Conservation (phyloP, 306 rosid species). For the Corylus heterophylla region DNA sequence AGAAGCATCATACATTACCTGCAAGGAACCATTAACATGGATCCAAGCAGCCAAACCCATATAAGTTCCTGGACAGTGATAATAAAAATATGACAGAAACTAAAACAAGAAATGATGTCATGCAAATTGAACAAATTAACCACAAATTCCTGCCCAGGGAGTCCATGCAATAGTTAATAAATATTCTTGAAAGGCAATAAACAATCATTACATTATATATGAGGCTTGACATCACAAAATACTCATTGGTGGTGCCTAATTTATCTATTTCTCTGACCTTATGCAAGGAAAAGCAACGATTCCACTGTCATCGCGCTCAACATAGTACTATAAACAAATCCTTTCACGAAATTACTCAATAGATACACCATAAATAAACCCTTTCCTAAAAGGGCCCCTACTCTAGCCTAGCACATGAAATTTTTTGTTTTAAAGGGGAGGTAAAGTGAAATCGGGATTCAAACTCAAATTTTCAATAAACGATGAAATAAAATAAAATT, state of each 20-base stretch:
- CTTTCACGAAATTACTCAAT: neutral
- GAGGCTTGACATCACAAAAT: no score
- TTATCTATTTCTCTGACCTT: no score
- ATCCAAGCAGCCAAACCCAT: neutral
- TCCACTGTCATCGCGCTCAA: neutral
- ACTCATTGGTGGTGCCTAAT: no score
- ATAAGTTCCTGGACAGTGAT: neutral
- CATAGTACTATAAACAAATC: neutral
- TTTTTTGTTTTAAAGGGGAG: no score
- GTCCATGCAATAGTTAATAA: neutral
- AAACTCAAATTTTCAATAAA: no score
- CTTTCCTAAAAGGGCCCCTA: neutral
- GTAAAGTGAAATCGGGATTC: no score
- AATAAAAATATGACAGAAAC: neutral
- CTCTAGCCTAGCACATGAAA: no score
- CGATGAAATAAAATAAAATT: no score
- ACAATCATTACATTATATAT: neutral
- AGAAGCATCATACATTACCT: constrained; percentile 97
- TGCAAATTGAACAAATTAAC: neutral
- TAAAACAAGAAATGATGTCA: neutral
- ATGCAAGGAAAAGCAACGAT: no score
- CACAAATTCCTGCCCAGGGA: neutral
- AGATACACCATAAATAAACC: neutral
- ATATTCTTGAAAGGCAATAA: neutral
- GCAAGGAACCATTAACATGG: constrained; percentile 15